Evolutionary conservation across 2,329 filamentous ascomycete species (phyloP).

Genomic region (Setomelanomma holmii): DNA sequence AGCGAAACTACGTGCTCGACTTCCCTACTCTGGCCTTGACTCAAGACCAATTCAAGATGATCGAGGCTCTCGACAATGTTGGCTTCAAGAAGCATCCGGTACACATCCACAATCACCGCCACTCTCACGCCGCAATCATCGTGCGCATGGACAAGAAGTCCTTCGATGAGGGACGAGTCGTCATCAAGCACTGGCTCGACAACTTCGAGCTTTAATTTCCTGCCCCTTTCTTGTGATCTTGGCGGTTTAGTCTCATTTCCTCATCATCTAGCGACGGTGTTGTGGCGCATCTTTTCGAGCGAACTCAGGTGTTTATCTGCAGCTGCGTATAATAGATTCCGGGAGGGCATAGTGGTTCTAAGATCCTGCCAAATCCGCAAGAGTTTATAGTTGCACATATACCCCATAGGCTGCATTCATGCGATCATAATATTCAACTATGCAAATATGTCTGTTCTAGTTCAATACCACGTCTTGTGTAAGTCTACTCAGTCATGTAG

Average conservation of each 20-base stretch:
- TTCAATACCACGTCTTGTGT: no score
- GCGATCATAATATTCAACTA: neutral
- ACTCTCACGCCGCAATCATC: slow-evolving; percentile 91
- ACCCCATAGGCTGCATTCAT: neutral
- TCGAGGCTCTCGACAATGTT: slow-evolving; percentile 73
- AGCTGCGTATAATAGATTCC: no score
- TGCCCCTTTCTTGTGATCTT: neutral
- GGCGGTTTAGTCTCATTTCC: neutral
- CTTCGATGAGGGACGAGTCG: slow-evolving; percentile 78
- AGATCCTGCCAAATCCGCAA: neutral
- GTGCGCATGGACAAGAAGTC: slow-evolving; percentile 70
- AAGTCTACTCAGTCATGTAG: no score
- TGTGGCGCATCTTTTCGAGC: neutral
- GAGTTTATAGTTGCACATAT: neutral
- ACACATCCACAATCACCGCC: slow-evolving; percentile 75
- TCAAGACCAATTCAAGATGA: slow-evolving; percentile 83
- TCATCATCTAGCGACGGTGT: slow-evolving; percentile 18
- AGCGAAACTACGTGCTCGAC: slow-evolving; percentile 47
- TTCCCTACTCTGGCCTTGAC: slow-evolving; percentile 80
- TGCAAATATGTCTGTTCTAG: no score
- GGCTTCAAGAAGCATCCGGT: slow-evolving; percentile 68
- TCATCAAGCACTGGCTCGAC: slow-evolving; percentile 81
- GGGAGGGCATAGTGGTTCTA: no score
- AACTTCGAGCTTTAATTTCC: slow-evolving; percentile 64
- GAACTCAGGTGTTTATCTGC: neutral